Conservation (phyloP, 345 rosid species). For the Ailanthus altissimus region DNA sequence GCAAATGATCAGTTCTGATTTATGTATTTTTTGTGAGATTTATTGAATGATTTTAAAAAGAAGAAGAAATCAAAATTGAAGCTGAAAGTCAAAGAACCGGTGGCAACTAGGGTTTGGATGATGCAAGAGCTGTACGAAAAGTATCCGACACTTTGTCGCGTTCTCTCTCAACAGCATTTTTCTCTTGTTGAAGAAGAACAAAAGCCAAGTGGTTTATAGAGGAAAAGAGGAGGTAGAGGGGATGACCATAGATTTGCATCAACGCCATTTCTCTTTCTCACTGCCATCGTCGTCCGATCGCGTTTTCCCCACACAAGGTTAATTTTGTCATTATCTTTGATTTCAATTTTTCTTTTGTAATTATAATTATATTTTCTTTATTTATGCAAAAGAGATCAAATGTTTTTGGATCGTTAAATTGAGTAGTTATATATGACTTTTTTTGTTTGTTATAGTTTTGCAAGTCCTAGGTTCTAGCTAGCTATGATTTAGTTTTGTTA, state of each 20-base stretch:
- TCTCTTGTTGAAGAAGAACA: background rate
- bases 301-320: conserved; percentile 2
- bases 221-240: background rate
- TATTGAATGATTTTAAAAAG: conserved; percentile 19
- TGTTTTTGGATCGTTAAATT: background rate
- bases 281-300: conserved; percentile 14
- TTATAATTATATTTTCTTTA: background rate
- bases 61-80: conserved; percentile 27
- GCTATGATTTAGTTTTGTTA: background rate
- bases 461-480: background rate
- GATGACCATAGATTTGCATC: conserved; percentile 5
- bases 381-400: background rate
- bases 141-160: conserved; percentile 54
- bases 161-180: background rate
- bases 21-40: background rate
- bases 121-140: conserved; percentile 60
- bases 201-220: background rate
- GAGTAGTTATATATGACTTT: background rate
- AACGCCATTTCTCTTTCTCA: conserved; percentile 12
- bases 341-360: background rate
- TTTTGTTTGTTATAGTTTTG: background rate
- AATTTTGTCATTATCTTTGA: background rate
- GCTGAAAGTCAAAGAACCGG: conserved; percentile 23
- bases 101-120: conserved; percentile 75
- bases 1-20: conserved; percentile 2